Conservation (phyloP, 2,329 filamentous ascomycete species). For the Pezizomycotina sp. region DNA sequence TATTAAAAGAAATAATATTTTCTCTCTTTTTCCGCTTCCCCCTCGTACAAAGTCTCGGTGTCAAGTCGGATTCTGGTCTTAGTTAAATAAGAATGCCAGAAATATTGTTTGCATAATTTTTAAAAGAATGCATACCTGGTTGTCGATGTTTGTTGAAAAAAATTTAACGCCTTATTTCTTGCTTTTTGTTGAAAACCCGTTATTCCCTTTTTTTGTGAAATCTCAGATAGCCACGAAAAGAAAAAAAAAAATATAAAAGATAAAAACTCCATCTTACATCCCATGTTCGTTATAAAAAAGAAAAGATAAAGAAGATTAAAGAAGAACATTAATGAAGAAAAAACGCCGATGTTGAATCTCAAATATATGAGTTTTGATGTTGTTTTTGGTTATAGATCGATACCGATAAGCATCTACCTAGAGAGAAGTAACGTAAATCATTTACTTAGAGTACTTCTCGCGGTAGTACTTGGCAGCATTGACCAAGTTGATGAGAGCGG, state of each 20-base stretch:
- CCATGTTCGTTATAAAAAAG: no score
- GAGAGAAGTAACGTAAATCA: conserved; percentile 20
- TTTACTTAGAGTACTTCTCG: conserved; percentile 56
- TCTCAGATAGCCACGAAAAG: neutral
- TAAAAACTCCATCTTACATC: no score
- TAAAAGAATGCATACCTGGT: neutral
- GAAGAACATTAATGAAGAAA: conserved; percentile 7
- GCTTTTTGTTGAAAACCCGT: no score
- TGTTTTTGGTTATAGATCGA: neutral
- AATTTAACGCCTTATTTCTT: neutral
- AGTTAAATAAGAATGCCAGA: no score
- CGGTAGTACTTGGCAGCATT: conserved; percentile 96
- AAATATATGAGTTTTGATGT: conserved; percentile 11
- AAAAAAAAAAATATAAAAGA: conserved; percentile 1
- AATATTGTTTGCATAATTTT: no score
- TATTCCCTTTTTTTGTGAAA: conserved; percentile 1
- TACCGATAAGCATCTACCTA: neutral
- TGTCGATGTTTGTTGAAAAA: conserved; percentile 1
- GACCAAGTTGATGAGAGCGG: conserved; percentile 89
- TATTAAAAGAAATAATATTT: no score
- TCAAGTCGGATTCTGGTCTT: no score
- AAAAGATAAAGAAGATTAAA: conserved; percentile 5
- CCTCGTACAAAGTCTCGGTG: no score
- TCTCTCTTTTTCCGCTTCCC: no score
- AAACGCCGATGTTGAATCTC: conserved; percentile 28